Evolutionary conservation across 1,284 basidiomycete genomes (phyloP), one percentile per base, ranked within the genome.

Genomic region (Trichosporon asahii): DNA sequence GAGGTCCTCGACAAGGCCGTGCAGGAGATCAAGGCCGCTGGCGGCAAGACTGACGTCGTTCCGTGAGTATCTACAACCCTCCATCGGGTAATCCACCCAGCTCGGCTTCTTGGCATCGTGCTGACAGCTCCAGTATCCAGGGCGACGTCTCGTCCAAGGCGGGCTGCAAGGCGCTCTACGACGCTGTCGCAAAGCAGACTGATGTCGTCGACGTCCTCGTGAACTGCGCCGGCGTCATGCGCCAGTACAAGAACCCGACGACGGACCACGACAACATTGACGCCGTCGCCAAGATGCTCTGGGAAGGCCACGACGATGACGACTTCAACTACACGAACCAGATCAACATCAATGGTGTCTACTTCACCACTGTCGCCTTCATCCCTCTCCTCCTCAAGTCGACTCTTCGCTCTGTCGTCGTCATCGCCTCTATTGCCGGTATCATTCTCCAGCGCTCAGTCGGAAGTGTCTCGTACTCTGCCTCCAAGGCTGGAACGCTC

Each of bases 111-210:
- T n/a, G 6, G 15, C 18, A 44, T n/a, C 3, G 9, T 7, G 64
- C 61, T 66, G 37, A 66, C 65, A 2, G 0, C 49, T 4, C n/a
- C 66, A 83, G 81, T 2, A 72, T 83, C n/a, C 77, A 79, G 66
- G 83, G 81, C 9, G 83, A 84, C 66, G 79, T 84, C 2, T 72
- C 77, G 1, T 77, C 79, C 65, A 83, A 83, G 70, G 76, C 76
- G 12, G 76, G 76, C 11, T 76, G 76, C 65, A 72, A 73, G 66
- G 77, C 76, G 37, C 77, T 82, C 44, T 77, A 76, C 35, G 76
- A 79, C 7, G 73, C 75, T 2, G 73, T 82, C 25, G 74, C 74
- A 9, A 75, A 69, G 11, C 76, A 77, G 64, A 75, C 75, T 12
- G 66, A 71, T 3, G 73, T 72, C 11, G 67, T 82, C 25, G 81